A percentile compares a stretch with the other conserved stretches of the same genome.
phyloP scores from a whole-genome alignment of 192 early-diverging fungal genomes.

The Podila minutissima region DNA sequence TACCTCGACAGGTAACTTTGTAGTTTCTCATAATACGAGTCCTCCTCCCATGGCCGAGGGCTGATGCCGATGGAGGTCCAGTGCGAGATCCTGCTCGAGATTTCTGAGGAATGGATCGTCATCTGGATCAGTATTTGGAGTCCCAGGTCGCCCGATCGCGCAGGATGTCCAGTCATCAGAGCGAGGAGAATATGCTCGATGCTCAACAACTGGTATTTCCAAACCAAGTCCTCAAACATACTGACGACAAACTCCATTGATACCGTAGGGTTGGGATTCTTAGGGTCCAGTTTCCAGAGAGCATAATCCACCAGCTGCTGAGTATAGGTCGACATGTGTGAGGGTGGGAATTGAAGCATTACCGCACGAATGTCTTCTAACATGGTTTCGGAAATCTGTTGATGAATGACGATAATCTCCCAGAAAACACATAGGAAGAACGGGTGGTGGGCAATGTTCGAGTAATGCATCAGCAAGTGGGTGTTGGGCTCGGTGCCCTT shows the following conservation, averaged over 20 bases:
- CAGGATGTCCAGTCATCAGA: constrained; percentile 67
- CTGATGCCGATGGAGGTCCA: constrained; percentile 74
- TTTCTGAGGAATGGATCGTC: constrained; percentile 57
- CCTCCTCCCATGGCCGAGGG: constrained; percentile 77
- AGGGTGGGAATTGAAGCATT: constrained; percentile 73
- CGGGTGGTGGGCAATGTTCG: constrained; percentile 65
- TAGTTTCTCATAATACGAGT: constrained; percentile 71
- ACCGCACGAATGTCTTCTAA: constrained; percentile 66
- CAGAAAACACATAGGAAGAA: constrained; percentile 76
- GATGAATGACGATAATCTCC: constrained; percentile 55
- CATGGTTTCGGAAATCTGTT: constrained; percentile 43
- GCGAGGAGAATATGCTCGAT: constrained; percentile 79
- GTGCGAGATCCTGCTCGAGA: constrained; percentile 67
- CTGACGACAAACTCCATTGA: constrained; percentile 42
- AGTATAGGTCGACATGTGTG: constrained; percentile 76
- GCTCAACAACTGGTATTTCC: constrained; percentile 73
- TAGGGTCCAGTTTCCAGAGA: constrained; percentile 53
- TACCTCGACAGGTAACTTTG: constrained; percentile 68
- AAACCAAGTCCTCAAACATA: constrained; percentile 74
- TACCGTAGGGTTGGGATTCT: constrained; percentile 34
- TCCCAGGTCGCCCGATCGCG: constrained; percentile 37
- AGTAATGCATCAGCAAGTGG: constrained; percentile 61
- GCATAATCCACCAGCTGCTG: constrained; percentile 75
- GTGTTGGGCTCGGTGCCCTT: constrained; percentile 49
- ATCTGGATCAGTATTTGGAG: constrained; percentile 55